Conservation (phyloP, 148 eudicot genomes). For the Fagopyrum esculentum region DNA sequence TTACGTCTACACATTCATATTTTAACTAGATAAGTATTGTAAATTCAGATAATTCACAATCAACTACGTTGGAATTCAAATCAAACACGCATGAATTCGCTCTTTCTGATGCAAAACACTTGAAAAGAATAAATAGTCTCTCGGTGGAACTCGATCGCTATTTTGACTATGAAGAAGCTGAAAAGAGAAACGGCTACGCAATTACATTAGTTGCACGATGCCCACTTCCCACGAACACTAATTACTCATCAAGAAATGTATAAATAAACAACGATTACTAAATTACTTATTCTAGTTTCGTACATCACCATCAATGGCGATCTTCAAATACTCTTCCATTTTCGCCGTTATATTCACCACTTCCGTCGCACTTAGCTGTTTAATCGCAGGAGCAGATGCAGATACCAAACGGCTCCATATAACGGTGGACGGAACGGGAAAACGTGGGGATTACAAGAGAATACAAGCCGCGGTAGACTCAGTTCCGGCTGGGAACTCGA, state of each 20-base stretch:
- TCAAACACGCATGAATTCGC: background rate
- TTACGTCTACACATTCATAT: background rate
- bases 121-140: background rate
- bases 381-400: background rate
- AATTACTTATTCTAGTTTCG: background rate
- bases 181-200: background rate
- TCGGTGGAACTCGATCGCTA: background rate
- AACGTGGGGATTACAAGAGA: conserved; percentile 20
- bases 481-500: conserved; percentile 23
- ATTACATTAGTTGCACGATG: conserved; percentile 3
- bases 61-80: background rate
- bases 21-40: background rate
- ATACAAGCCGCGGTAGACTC: conserved; percentile 36
- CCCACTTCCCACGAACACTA: background rate
- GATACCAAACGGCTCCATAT: conserved; percentile 8
- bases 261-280: background rate
- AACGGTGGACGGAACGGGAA: conserved; percentile 30
- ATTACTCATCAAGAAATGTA: background rate
- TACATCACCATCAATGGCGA: background rate
- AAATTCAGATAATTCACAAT: background rate
- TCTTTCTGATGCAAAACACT: conserved; percentile 1
- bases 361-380: background rate
- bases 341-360: background rate
- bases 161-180: background rate
- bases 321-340: background rate